Evolutionary conservation across 345 rosid genomes (phyloP), one percentile per base, ranked within the genome.

Genomic region (Boechera divaricarpa): DNA sequence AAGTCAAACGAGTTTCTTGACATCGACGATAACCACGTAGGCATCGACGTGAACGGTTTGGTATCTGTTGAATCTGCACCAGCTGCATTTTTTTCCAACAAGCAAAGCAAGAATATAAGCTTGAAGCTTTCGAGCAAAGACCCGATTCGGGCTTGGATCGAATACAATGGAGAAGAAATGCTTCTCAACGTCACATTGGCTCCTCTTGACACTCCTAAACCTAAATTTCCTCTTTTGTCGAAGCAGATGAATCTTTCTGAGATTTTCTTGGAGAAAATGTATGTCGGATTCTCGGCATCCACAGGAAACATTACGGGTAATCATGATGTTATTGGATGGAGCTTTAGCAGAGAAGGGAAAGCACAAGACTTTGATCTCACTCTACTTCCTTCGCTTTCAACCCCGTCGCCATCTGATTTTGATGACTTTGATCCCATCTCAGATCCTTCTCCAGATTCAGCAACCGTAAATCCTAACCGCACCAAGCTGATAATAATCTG

Each of bases 261-360:
- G 7, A 21, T 82, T 24, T 58, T 90, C 59, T 15, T 49, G 33
- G 79, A 83, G 10, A 26, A 75, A 12, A 86, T 87, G 89, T 85
- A 79, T 63, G 80, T 88, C 0, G 97, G 95, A 26, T 85, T 92
- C 74, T 87, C 91, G 1, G 85, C 93, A 48, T 59, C 95, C 0
- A 87, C 89, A 0, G 85, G 88, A 0, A 63, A 79, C 3, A 64
- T 79, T 5, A n/a, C 68, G 38, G 76, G 85, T 32, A 58, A 69
- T 44, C 92, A 89, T 5, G 82, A 81, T 57, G 68, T 87, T 8
- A 49, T 82, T 31, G 90, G 96, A 35, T 90, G 94, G 92, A 91
- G 88, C 76, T 91, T 83, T 78, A 85, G 63, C 39, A 76, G 47
- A 73, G 81, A 80, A 48, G 89, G 91, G 8, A 76, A 76, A 80